A percentile compares a stretch with the other conserved stretches of the same genome.
phyloP scores from a whole-genome alignment of 805 yeast genomes.

The Metschnikowia dekortorum region DNA sequence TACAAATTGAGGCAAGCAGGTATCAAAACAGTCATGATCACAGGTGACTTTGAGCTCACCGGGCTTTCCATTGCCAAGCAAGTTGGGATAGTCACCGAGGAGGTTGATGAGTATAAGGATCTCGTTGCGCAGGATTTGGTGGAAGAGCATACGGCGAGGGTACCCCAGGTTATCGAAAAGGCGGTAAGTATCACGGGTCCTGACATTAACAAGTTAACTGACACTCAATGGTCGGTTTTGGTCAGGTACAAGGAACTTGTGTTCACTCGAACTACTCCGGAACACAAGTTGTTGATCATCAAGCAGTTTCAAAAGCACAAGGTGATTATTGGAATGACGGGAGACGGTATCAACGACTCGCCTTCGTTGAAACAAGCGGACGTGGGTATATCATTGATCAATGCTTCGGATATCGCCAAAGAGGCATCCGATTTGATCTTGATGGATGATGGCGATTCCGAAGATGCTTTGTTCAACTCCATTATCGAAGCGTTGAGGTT shows the following conservation, averaged over 20 bases:
- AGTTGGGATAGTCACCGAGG: constrained; percentile 33
- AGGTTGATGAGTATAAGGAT: constrained; percentile 17
- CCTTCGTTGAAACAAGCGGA: constrained; percentile 35
- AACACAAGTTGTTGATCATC: constrained; percentile 48
- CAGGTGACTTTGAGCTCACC: constrained; percentile 53
- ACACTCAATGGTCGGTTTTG: constrained; percentile 41
- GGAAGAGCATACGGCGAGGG: constrained; percentile 2
- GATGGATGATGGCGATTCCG: constrained; percentile 14
- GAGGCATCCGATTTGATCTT: constrained; percentile 33
- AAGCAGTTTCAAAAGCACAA: constrained; percentile 37
- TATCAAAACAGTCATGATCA: constrained; percentile 39
- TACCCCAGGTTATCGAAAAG: constrained; percentile 14
- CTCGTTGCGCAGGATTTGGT: constrained; percentile 10
- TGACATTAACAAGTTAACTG: constrained; percentile 27
- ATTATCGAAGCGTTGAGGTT: constrained; percentile 34
- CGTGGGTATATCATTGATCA: constrained; percentile 28
- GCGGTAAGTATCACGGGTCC: constrained; percentile 32
- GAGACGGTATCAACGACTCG: constrained; percentile 35
- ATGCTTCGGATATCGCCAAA: constrained; percentile 34
- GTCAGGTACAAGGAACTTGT: constrained; percentile 34
- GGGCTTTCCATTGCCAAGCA: constrained; percentile 48
- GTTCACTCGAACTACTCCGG: constrained; percentile 41
- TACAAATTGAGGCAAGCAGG: constrained; percentile 34
- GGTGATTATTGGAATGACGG: constrained; percentile 32
- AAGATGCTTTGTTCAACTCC: constrained; percentile 21